Base-by-base conservation (phyloP, 768 basidiomycete genomes). In the Amanita fuliginea region DNA sequence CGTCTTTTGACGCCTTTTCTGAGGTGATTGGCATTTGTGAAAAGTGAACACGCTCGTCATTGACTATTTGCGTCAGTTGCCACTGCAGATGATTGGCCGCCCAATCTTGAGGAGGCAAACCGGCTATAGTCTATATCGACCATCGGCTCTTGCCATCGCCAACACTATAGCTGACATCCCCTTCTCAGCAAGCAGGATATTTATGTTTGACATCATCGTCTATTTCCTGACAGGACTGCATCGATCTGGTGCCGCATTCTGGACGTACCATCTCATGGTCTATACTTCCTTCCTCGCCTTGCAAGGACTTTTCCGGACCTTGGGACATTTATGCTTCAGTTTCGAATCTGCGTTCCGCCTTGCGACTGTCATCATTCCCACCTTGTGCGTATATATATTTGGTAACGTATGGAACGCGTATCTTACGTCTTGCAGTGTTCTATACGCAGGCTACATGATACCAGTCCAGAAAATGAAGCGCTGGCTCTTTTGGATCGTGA, bases 401-500 rank as follows among this genome's bases (percentile, higher is more conserved):
- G n/a, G n/a, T n/a, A n/a, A n/a, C n/a, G n/a, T n/a, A n/a, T n/a
- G n/a, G n/a, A n/a, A n/a, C n/a, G n/a, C n/a, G n/a, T n/a, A n/a
- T n/a, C n/a, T n/a, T n/a, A n/a, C n/a, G 22, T 49, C 13, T 35
- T 18, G 9, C 30, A 71, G 69, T 59, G 67, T 88, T 47, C 68
- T 80, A 56, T 91, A 85, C 58, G 69, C 75, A n/a, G 86, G 85
- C 3, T 84, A 84, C 59, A 74, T 80, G 46, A 77, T 86, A 51
- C 82, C 82, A 0, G 74, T 77, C 4, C 69, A 71, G 55, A 68
- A 74, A 53, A 86, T 87, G 83, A 84, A 87, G 60, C 69, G 80
- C 39, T 90, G 84, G 84, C 60, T 92, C 6, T 88, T 87, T 68
- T 92, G 89, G 88, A 81, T 90, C 26, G 81, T 83, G 56, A 54